Conservation (phyloP, 176 grass and related monocot genomes). For the Aegilops sharonensis region DNA sequence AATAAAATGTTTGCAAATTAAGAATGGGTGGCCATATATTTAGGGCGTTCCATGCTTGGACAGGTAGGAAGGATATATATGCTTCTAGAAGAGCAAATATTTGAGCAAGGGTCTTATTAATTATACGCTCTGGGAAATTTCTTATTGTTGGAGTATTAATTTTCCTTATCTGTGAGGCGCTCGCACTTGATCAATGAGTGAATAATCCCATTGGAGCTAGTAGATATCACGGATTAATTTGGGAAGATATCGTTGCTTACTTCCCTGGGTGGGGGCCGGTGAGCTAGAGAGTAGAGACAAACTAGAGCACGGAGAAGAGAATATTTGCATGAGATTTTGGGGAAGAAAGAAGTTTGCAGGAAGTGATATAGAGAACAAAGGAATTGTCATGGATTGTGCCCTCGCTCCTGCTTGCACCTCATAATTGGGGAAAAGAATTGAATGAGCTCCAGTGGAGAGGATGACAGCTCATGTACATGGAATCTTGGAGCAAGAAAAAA, state of each 20-base stretch:
- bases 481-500: conserved; percentile 28
- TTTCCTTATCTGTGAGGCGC: conserved; percentile 37
- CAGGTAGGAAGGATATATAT: neutral
- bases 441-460: conserved; percentile 30
- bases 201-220: conserved; percentile 34
- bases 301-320: conserved; percentile 37
- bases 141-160: conserved; percentile 7
- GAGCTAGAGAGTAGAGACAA: conserved; percentile 36
- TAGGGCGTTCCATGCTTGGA: neutral
- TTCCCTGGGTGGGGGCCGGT: conserved; percentile 9
- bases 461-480: conserved; percentile 56
- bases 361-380: conserved; percentile 52
- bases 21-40: neutral
- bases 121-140: conserved; percentile 2
- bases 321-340: conserved; percentile 53
- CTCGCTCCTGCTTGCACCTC: conserved; percentile 43
- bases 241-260: conserved; percentile 14
- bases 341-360: conserved; percentile 31
- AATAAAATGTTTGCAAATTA: neutral
- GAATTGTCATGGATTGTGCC: conserved; percentile 51
- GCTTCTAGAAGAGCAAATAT: conserved; percentile 4
- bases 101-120: conserved; percentile 9
- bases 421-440: conserved; percentile 40
- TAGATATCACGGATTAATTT: conserved; percentile 37
- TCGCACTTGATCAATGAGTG: conserved; percentile 33